Base-by-base conservation (phyloP, 176 grass and related monocot species). In the Otatea glauca region DNA sequence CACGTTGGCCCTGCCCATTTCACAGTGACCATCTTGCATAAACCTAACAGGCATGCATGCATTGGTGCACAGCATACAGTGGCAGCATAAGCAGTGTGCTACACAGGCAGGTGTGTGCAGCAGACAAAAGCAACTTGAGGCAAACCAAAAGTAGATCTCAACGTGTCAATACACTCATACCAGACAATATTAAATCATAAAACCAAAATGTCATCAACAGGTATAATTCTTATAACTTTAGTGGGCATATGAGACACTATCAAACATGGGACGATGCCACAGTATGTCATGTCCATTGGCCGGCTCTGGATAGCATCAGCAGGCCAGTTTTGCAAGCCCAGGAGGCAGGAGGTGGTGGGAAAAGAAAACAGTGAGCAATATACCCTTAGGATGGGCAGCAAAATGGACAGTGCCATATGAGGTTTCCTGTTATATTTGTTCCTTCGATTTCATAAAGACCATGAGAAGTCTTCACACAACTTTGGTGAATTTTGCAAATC, bases 291-390 rank as follows among this genome's bases (percentile, higher is more conserved):
- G 53, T 59, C 18, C 32, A 59, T n/a, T n/a, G 47, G 51, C 5
- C 73, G 58, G 74, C 18, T 76, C 10, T n/a, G 73, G 73, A 75
- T 38, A 38, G 9, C 70, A 72, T 72, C 6, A 49, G 70, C 44
- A 58, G 10, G 72, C 8, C 34, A 34, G 37, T 23, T 70, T 60
- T 43, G 67, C 37, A 69, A 69, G 35, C 38, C 9, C 29, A 41
- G 35, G 32, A 75, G 50, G 0, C 32, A 77, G 75, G 38, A 5
- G 56, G 27, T 54, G 3, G 27, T 35, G 29, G 47, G 54, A 58
- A 56, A 24, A 4, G 48, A 34, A 11, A 37, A 51, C 17, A 21
- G 15, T 37, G 49, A 17, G 49, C 24, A 75, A 37, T 20, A 73
- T 51, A 45, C 44, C 39, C 39, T 15, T 18, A 50, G 44, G 39